Base-by-base conservation (phyloP, 2,329 filamentous ascomycete genomes). In the Biscogniauxia marginata region DNA sequence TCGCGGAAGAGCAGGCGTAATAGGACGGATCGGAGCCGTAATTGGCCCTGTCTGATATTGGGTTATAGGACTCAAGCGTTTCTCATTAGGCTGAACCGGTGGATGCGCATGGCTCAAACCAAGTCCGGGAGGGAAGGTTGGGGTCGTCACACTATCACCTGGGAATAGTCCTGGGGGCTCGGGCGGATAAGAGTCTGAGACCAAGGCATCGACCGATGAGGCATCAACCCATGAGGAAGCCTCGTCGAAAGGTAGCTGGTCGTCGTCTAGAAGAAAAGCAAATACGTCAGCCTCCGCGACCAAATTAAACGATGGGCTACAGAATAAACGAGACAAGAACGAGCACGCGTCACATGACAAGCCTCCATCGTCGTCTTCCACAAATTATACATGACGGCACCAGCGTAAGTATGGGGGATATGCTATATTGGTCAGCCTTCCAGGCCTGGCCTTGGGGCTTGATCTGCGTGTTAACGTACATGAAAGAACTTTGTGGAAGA, bases 181-280 rank as follows among this genome's bases (percentile, higher is more conserved):
- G 24, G 61, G 74, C 62, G 50, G 74, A 39, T 71, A 61, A 11
- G 61, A 75, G 66, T 90, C 87, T 20, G 85, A 83, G 11, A 90
- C 87, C 3, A 90, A 74, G 3, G 85, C 85, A 68, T 90, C 87
- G 44, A 90, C 83, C n/a, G 82, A 86, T 46, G 78, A 74, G 3
- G 85, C 85, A 68, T 90, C 87, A 43, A 90, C 83, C n/a, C 82
- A 86, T 46, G 78, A 77, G 2, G 78, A 80, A 11, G 81, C 85
- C 62, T 87, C 85, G 59, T 86, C 84, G 47, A 87, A 75, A 9
- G 80, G 82, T 56, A 78, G 76, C n/a, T 84, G 71, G 50, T 84
- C 81, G 66, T 88, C 85, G 73, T 88, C 86, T 89, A 74, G 30
- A 63, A 68, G 67, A 68, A 66, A 57, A 66, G 49, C 45, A 65